Conservation (phyloP, 768 basidiomycete genomes). For the Pleurotus sapidus region DNA sequence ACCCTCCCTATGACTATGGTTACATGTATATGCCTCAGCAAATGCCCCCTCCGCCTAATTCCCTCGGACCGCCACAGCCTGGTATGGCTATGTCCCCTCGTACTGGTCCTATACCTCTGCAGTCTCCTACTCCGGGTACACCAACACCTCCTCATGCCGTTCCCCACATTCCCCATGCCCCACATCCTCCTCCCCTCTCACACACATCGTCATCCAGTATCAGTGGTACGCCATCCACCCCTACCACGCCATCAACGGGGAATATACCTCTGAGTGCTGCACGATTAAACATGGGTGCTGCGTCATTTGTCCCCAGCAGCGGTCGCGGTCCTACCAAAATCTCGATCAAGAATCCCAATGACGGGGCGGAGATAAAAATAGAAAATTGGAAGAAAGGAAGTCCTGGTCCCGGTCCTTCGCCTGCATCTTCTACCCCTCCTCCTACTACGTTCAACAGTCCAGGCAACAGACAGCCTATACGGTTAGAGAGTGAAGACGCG, state of each 20-base stretch:
- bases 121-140: constrained; percentile 58
- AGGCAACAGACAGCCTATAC: constrained; percentile 40
- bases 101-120: constrained; percentile 44
- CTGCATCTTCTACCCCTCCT: constrained; percentile 26
- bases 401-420: constrained; percentile 35
- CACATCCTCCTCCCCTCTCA: constrained; percentile 43
- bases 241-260: constrained; percentile 61
- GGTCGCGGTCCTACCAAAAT: constrained; percentile 37
- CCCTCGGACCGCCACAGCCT: constrained; percentile 44
- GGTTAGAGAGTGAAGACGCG: constrained; percentile 62
- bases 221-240: constrained; percentile 56
- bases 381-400: constrained; percentile 49
- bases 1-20: constrained; percentile 1
- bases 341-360: constrained; percentile 54
- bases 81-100: constrained; percentile 71
- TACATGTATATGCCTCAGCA: constrained; percentile 5
- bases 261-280: constrained; percentile 30
- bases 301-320: constrained; percentile 60
- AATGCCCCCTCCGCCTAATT: constrained; percentile 38
- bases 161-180: constrained; percentile 42
- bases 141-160: constrained; percentile 34
- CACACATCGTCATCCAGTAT: constrained; percentile 45
- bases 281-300: constrained; percentile 62
- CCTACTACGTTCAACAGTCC: constrained; percentile 24
- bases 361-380: constrained; percentile 64